phyloP scores from a whole-genome alignment of 805 yeast species.

The Gaillardinia entomophila region DNA sequence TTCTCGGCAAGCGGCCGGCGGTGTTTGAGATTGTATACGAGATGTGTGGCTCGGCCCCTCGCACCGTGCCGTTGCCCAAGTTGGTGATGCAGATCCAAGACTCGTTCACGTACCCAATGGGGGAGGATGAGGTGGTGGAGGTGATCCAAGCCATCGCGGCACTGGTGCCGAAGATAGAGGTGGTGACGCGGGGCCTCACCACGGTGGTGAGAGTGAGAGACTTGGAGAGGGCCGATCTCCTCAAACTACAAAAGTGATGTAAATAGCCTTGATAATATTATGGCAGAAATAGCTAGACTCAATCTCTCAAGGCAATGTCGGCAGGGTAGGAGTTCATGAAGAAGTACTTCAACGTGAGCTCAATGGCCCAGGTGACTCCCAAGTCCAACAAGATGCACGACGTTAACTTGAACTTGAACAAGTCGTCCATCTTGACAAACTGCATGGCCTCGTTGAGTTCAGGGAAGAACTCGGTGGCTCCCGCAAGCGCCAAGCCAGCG shows the following conservation, averaged over 20 bases:
- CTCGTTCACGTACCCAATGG: constrained; percentile 25
- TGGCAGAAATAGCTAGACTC: not conserved
- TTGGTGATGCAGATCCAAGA: constrained; percentile 25
- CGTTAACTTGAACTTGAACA: constrained; percentile 76
- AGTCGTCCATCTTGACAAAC: constrained; percentile 76
- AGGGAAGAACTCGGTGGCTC: constrained; percentile 92
- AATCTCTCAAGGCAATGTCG: constrained; percentile 65
- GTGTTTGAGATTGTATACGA: constrained; percentile 33
- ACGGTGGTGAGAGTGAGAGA: constrained; percentile 19
- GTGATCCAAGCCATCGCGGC: constrained; percentile 14
- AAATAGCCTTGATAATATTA: not conserved
- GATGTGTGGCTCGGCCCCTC: constrained; percentile 5
- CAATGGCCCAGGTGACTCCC: constrained; percentile 70
- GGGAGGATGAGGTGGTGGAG: constrained; percentile 24
- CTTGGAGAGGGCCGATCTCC: constrained; percentile 15
- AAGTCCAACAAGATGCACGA: constrained; percentile 69
- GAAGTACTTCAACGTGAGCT: constrained; percentile 70
- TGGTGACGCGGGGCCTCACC: constrained; percentile 16
- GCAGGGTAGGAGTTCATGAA: constrained; percentile 91
- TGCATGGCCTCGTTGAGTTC: constrained; percentile 89
- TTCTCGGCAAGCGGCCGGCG: constrained; percentile 21
- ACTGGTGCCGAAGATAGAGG: constrained; percentile 13
- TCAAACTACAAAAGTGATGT: not conserved
- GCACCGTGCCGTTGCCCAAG: constrained; percentile 18
- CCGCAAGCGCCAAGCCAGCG: constrained; percentile 79